These are phyloP conservation scores for Ensete ventricosum DNA, from an alignment of 176 grass and related monocot species.

Conservation along the genomic window DNA sequence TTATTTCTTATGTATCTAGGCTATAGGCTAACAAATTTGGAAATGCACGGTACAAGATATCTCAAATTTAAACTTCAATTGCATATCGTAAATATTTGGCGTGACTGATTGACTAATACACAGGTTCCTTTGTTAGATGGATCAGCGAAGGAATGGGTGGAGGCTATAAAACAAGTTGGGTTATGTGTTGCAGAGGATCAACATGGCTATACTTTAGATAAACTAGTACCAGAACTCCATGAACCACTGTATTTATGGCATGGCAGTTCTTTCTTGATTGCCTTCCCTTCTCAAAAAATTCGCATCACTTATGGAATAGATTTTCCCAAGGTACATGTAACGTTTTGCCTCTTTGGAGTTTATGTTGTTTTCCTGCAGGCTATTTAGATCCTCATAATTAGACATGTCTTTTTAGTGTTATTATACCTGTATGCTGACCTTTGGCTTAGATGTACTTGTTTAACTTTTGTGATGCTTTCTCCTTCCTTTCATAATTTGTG, in stretches of 20 bases:
- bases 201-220: conserved; percentile 46
- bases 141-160: conserved; percentile 77
- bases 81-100: neutral
- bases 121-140: conserved; percentile 97
- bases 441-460: too few species aligned
- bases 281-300: conserved; percentile 60
- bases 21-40: neutral
- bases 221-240: conserved; percentile 47
- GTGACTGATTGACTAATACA: conserved; percentile 28
- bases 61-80: neutral
- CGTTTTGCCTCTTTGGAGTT: conserved; percentile 7
- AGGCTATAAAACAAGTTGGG: conserved; percentile 37
- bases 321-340: conserved; percentile 50
- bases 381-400: neutral
- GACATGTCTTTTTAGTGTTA: too few species aligned
- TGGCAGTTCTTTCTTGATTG: conserved; percentile 58
- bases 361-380: too few species aligned
- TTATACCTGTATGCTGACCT: too few species aligned
- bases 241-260: conserved; percentile 46
- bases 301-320: conserved; percentile 70
- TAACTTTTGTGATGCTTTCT: too few species aligned
- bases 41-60: neutral
- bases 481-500: too few species aligned
- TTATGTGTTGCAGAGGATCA: conserved; percentile 42
- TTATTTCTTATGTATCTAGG: neutral